Percentiles rank a stretch among this genome's conserved stretches.
phyloP scores from a whole-genome alignment of 1,139 yeast genomes.

The Tardiomyces depauwii region DNA sequence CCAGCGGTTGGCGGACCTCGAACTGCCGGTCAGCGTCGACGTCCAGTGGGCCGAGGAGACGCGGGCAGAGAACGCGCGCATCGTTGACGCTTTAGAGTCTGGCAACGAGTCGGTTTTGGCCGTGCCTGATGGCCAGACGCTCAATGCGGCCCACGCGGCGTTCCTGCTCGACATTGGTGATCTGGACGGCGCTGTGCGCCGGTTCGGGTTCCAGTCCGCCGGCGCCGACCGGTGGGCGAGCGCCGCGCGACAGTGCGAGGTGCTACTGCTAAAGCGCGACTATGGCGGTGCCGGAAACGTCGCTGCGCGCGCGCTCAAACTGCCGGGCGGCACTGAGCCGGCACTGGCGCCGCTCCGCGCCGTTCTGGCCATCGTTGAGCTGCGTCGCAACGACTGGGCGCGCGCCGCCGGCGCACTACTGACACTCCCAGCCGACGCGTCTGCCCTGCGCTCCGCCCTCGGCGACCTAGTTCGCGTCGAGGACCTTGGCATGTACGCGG shows the following conservation, averaged over 20 bases:
- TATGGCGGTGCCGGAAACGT: background rate
- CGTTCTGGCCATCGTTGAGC: background rate
- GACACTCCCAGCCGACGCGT: background rate
- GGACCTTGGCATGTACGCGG: conserved; percentile 13
- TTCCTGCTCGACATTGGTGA: background rate
- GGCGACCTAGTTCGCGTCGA: background rate
- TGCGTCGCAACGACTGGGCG: background rate
- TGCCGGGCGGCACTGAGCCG: background rate
- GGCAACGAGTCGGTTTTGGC: background rate
- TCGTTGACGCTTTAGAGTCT: background rate
- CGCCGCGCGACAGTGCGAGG: background rate
- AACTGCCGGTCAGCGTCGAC: background rate
- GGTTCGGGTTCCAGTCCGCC: background rate
- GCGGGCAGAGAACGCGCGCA: background rate
- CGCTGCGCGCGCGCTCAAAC: background rate
- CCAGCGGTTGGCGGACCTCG: background rate
- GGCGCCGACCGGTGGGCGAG: background rate
- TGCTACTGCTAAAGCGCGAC: background rate
- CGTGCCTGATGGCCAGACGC: background rate
- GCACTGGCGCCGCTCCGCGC: background rate
- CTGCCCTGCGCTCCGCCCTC: background rate
- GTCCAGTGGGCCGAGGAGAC: background rate
- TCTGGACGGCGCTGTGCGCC: background rate
- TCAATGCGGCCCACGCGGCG: background rate
- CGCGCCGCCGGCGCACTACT: background rate